phyloP scores from a whole-genome alignment of 169 alveolate species.

The Babesia sp. region DNA sequence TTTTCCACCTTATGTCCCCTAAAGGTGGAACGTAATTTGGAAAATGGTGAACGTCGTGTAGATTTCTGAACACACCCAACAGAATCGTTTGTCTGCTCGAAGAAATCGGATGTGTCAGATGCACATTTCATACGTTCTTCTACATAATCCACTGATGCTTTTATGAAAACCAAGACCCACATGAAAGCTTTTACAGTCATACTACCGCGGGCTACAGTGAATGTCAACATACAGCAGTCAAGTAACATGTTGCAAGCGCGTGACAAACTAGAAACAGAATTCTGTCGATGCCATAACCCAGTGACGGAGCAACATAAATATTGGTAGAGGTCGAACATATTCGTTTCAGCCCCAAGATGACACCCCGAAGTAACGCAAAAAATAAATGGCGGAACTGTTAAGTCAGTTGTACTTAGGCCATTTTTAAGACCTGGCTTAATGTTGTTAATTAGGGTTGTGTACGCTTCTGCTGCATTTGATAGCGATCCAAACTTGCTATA shows the following conservation, averaged over 20 bases:
- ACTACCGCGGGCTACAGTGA: not conserved
- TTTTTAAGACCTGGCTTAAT: not conserved
- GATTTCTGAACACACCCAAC: not conserved
- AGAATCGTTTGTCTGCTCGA: not conserved
- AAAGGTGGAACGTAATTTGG: not conserved
- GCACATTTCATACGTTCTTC: not conserved
- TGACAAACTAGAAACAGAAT: not conserved
- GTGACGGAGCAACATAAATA: constrained; percentile 4
- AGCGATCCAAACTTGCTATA: constrained; percentile 26
- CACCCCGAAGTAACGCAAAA: not conserved
- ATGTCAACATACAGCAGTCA: constrained; percentile 8
- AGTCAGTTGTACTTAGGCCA: not conserved
- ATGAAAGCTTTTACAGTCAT: not conserved
- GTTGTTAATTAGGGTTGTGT: not conserved
- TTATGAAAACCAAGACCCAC: not conserved
- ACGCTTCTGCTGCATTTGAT: constrained; percentile 7
- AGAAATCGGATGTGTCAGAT: not conserved
- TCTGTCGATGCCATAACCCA: not conserved
- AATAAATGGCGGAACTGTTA: constrained; percentile 2
- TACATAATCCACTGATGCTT: not conserved
- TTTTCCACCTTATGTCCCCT: not conserved
- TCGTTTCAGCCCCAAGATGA: not conserved
- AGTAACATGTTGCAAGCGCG: constrained; percentile 6
- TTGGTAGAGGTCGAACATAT: constrained; percentile 5
- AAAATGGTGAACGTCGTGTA: not conserved